phyloP scores from a whole-genome alignment of 768 basidiomycete species.

The Trametes sanguinea region DNA sequence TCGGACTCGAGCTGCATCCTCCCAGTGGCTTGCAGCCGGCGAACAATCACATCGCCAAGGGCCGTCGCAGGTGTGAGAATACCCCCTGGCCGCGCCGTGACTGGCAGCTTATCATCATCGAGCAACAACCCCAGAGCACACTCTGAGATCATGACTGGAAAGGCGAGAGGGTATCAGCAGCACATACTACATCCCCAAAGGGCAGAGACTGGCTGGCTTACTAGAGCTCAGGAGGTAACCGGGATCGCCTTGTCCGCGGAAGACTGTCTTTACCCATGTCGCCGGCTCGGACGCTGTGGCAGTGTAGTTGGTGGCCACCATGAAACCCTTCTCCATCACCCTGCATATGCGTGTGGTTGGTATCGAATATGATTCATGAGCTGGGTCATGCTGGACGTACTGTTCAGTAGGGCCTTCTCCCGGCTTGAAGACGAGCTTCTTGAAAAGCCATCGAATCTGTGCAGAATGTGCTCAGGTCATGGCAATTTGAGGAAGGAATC shows the following conservation, averaged over 20 bases:
- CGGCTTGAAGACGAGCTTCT: slow-evolving; percentile 50
- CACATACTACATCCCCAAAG: slow-evolving; percentile 5
- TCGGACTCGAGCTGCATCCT: slow-evolving; percentile 58
- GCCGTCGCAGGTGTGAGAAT: slow-evolving; percentile 83
- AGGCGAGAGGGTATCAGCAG: too few relatives aligned
- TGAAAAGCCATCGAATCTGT: slow-evolving; percentile 59
- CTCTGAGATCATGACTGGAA: background rate
- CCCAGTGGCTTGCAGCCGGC: slow-evolving; percentile 61
- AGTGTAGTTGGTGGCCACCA: slow-evolving; percentile 72
- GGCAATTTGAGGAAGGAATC: background rate
- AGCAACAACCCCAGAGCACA: slow-evolving; percentile 52
- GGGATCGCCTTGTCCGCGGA: slow-evolving; percentile 75
- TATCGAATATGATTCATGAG: background rate
- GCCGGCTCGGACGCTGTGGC: slow-evolving; percentile 50
- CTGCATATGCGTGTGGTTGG: slow-evolving; percentile 35
- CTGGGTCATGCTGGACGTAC: slow-evolving; percentile 43
- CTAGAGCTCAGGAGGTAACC: slow-evolving; percentile 65
- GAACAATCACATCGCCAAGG: slow-evolving; percentile 73
- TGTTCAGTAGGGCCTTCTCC: slow-evolving; percentile 66
- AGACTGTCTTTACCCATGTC: slow-evolving; percentile 48
- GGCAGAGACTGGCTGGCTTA: slow-evolving; percentile 36
- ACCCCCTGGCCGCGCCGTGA: slow-evolving; percentile 65
- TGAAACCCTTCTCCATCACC: slow-evolving; percentile 56
- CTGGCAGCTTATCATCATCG: slow-evolving; percentile 54
- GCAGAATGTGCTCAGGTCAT: background rate